A percentile compares a stretch with the other conserved stretches of the same genome.
Evolutionary conservation across 352 stramenopile genomes (phyloP).

Genomic region (Pythium vanterpoolii): DNA sequence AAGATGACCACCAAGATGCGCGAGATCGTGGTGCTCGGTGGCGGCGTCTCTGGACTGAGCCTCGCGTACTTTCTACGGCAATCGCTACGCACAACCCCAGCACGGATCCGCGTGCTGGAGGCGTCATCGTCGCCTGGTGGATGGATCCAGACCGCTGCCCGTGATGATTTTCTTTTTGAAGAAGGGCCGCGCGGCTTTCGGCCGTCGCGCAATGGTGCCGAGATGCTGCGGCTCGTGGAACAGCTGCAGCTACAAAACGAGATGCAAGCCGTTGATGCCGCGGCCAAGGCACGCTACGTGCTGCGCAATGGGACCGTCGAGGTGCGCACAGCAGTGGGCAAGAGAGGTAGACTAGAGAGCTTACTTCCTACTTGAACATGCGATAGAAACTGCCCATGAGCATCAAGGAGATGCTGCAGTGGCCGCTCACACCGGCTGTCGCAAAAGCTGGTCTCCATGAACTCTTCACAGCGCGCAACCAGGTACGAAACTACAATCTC

Average conservation of each 20-base stretch:
- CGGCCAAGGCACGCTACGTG: constrained; percentile 72
- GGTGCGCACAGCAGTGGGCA: constrained; percentile 18
- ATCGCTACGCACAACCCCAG: constrained; percentile 28
- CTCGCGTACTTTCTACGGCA: constrained; percentile 76
- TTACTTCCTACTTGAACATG: background rate
- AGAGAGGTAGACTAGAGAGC: background rate
- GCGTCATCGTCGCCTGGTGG: constrained; percentile 45
- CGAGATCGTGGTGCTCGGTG: constrained; percentile 79
- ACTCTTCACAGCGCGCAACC: constrained; percentile 38
- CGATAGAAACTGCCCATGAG: constrained; percentile 58
- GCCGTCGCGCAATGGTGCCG: constrained; percentile 76
- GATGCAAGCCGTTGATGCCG: constrained; percentile 59
- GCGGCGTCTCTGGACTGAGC: constrained; percentile 76
- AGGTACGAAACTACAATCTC: constrained; percentile 9
- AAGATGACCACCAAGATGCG: constrained; percentile 20
- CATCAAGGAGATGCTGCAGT: constrained; percentile 53
- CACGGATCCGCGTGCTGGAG: constrained; percentile 73
- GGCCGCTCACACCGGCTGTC: constrained; percentile 56
- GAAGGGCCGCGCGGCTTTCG: constrained; percentile 81
- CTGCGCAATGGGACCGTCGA: constrained; percentile 67
- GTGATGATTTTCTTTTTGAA: constrained; percentile 76
- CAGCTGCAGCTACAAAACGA: constrained; percentile 61
- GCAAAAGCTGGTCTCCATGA: constrained; percentile 63
- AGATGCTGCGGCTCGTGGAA: constrained; percentile 84
- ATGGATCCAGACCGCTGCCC: constrained; percentile 63